Evolutionary conservation across 2,329 filamentous ascomycete species (phyloP).

Genomic region (Talaromyces pinophilus): DNA sequence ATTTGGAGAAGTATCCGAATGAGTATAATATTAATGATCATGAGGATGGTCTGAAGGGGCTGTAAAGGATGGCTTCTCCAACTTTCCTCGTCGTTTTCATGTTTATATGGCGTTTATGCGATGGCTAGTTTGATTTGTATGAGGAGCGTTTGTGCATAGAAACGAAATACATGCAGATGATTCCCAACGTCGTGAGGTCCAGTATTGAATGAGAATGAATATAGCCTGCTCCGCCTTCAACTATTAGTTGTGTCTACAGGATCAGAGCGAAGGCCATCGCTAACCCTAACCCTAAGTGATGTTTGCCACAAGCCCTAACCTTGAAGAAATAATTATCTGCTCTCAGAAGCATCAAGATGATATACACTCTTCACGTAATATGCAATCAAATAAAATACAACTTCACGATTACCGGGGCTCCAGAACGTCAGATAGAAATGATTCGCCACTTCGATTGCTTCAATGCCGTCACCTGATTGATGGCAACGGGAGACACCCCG

Average conservation of each 20-base stretch:
- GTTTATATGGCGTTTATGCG: neutral
- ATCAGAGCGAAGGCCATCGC: too few species aligned
- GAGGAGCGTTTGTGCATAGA: neutral
- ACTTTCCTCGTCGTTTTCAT: neutral
- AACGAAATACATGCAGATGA: neutral
- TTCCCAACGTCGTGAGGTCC: neutral
- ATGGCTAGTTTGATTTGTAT: too few species aligned
- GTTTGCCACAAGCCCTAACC: too few species aligned
- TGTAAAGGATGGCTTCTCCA: constrained; percentile 44
- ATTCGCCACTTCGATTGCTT: neutral
- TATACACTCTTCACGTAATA: too few species aligned
- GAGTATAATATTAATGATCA: constrained; percentile 84
- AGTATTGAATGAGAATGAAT: too few species aligned
- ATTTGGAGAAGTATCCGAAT: constrained; percentile 81
- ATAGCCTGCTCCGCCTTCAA: too few species aligned
- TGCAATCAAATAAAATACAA: too few species aligned
- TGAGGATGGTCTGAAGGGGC: constrained; percentile 69
- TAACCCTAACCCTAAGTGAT: neutral
- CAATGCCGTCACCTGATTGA: neutral
- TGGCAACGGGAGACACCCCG: neutral
- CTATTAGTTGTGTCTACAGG: too few species aligned
- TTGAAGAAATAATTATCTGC: too few species aligned
- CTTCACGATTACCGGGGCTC: too few species aligned
- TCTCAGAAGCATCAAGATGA: too few species aligned
- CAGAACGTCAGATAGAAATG: neutral